Base-by-base conservation (phyloP, 805 yeast species). In the Barnettozyma populi region DNA sequence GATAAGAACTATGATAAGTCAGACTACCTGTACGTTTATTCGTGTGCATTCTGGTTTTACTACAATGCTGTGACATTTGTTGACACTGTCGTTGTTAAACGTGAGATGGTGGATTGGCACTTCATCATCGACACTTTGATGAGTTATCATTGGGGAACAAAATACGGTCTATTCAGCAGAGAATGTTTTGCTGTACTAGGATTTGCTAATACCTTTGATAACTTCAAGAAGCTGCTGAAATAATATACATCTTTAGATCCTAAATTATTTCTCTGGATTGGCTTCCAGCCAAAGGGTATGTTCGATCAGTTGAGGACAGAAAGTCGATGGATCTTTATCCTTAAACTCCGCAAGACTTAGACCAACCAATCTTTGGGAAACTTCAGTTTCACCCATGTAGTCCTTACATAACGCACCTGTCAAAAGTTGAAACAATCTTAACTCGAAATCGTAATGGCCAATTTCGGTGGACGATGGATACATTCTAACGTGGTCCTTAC, bases 371-470 rank as follows among this genome's bases (percentile, higher is more conserved):
- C 50, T 44, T 41, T 50, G 59, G 29, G 45, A 59, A 45, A 44
- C 55, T 47, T 41, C 57, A n/a, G 61, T 27, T 7, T 54, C 40
- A 5, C 59, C 62, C 13, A 45, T 45, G 48, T 63, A 63, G 9
- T 53, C 56, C 37, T 54, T 49, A 62, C 77, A 72, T 16, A 70
- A 35, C 7, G 68, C 61, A 48, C 66, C 69, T 1, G 69, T 55
- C 13, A 71, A 57, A 2, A 71, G 55, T 50, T 72, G 68, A 65
- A 71, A 71, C 42, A 72, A 53, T 49, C 68, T 56, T 37, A 71
- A 46, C 48, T 72, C 77, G 42, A 71, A 69, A 45, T 68, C 72
- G 48, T 70, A 69, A 21, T 68, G 66, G 0, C 65, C 59, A 2
- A 46, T 43, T 1, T 43, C 24, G 2, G 66, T 60, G 1, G 54